Base-by-base conservation (phyloP, 169 alveolate genomes). In the Plasmodium gallinaceum region DNA sequence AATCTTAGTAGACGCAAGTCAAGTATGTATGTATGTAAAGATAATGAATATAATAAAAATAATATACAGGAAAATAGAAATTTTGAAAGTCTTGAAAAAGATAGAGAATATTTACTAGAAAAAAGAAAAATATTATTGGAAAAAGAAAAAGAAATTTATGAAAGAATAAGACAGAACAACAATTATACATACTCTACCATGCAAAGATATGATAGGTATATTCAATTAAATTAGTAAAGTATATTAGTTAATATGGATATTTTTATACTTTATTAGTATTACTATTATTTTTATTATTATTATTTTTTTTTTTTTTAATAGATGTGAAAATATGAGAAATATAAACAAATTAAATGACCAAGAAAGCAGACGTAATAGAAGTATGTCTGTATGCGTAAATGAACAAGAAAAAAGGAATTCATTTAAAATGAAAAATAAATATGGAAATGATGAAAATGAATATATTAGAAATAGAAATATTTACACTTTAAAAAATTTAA, bases 71-170 rank as follows among this genome's bases (percentile, higher is more conserved):
- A 54, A 18, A 61, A 24, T 22, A 24, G 91, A 48, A 58, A 39
- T 69, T 83, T 43, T 72, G 52, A 83, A 61, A 71, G 43, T 18
- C 85, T 83, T n/a, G 91, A 83, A 62, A 83, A 83, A 54, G 91
- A 83, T 37, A 37, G 91, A 61, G 91, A 83, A 24, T 83, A 83
- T 18, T 48, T 83, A 20, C 65, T 83, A 7, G 91, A 83, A 46
- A 83, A 83, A 48, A 70, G 74, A 62, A 83, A 83, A 48, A 16
- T 83, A 43, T 54, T 83, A 0, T 20, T 83, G 10, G 91, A 83
- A 62, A 83, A 83, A 48, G 91, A 83, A 26, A 83, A 83, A 48
- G 91, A 64, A 22, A 69, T 62, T 26, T 83, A 83, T 51, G 86
- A 70, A 45, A 26, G 54, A 22, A 68, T 83, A 37, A 43, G 62